Evolutionary conservation across 1,139 yeast species (phyloP).

Genomic region (Yamadazyma songkhlaensis): DNA sequence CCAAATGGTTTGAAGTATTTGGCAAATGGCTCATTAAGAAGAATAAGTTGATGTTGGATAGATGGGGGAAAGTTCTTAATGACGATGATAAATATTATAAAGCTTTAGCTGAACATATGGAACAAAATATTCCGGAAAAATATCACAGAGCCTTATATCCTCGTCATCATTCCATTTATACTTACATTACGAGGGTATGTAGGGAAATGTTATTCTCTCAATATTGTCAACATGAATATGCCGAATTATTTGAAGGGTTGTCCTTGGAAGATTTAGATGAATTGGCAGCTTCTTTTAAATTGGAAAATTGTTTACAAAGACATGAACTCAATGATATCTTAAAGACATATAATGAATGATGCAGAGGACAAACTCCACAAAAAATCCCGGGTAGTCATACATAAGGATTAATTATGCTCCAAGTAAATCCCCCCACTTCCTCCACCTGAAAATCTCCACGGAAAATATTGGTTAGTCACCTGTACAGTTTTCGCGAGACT

Average conservation of each 20-base stretch:
- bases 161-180: slow-evolving; percentile 28
- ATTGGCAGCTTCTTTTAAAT: slow-evolving; percentile 45
- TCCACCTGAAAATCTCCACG: no score
- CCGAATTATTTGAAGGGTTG: slow-evolving; percentile 36
- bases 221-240: slow-evolving; percentile 39
- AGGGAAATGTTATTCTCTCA: slow-evolving; percentile 41
- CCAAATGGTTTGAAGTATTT: slow-evolving; percentile 38
- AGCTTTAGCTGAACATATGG: slow-evolving; percentile 29
- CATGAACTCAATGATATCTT: slow-evolving; percentile 37
- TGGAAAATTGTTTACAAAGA: slow-evolving; percentile 39
- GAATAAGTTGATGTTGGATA: slow-evolving; percentile 40
- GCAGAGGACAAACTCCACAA: no score
- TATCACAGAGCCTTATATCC: slow-evolving; percentile 34
- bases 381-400: no score
- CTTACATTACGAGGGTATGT: slow-evolving; percentile 31
- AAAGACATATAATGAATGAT: slow-evolving; percentile 14
- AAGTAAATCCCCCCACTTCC: no score
- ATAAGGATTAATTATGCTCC: no score
- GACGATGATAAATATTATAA: slow-evolving; percentile 27
- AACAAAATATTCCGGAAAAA: slow-evolving; percentile 31
- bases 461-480: no score
- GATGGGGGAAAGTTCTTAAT: slow-evolving; percentile 43
- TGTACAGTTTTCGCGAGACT: neutral
- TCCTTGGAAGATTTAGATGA: slow-evolving; percentile 42
- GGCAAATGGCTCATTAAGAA: slow-evolving; percentile 39